phyloP scores from a whole-genome alignment of 2,329 filamentous ascomycete genomes.

The Incumbomyces lentus region DNA sequence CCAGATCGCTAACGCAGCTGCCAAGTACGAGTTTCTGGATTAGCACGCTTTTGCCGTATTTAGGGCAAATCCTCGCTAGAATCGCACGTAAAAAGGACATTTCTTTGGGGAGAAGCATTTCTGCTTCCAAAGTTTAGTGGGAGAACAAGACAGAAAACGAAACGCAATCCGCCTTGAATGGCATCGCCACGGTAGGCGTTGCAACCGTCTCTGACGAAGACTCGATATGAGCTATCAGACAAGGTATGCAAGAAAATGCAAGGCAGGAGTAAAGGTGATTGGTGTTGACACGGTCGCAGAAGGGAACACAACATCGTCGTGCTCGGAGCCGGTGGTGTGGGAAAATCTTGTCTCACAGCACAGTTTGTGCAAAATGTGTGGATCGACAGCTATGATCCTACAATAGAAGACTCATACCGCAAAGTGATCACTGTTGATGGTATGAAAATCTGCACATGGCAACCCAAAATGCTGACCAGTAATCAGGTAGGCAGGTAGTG shows the following conservation, averaged over 20 bases:
- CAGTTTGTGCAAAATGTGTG: slow-evolving; percentile 92
- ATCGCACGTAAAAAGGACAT: too few species aligned
- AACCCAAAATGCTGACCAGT: slow-evolving; percentile 10
- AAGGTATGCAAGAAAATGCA: slow-evolving; percentile 11
- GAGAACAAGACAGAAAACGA: too few species aligned
- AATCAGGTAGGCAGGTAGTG: slow-evolving; percentile 73
- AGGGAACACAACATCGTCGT: slow-evolving; percentile 72
- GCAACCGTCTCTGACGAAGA: slow-evolving; percentile 4
- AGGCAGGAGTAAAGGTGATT: background rate
- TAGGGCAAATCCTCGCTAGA: too few species aligned
- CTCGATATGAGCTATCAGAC: slow-evolving; percentile 18
- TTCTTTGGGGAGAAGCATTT: too few species aligned
- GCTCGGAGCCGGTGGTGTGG: slow-evolving; percentile 60
- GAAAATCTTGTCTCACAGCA: slow-evolving; percentile 85
- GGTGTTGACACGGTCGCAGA: slow-evolving; percentile 31
- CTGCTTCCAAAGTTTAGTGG: too few species aligned
- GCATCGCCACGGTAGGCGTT: slow-evolving; percentile 1
- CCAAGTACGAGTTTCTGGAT: too few species aligned
- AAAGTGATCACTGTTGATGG: slow-evolving; percentile 87
- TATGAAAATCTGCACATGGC: slow-evolving; percentile 32
- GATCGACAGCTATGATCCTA: slow-evolving; percentile 85
- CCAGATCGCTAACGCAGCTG: too few species aligned
- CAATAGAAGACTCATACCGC: slow-evolving; percentile 78
- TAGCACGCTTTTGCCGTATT: too few species aligned
- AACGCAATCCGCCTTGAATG: background rate